Base-by-base conservation (phyloP, 1,139 yeast genomes). In the Pneumocystis wakefieldiae region DNA sequence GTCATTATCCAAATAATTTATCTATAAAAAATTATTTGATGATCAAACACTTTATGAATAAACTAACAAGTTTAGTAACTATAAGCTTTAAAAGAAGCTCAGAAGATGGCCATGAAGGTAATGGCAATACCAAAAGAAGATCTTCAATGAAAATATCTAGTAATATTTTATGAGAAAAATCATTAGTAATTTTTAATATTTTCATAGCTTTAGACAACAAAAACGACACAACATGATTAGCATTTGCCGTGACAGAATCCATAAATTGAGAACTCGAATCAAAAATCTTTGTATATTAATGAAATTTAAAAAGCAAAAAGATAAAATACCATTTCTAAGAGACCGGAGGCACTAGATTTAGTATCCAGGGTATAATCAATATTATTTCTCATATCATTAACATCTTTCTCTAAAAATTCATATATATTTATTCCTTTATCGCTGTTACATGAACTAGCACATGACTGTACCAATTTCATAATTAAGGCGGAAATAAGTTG, bases 101-200 rank as follows among this genome's bases (percentile, higher is more conserved):
- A 0, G 84, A 76, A 0, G 81, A 81, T 0, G 87, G 77, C 82
- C 85, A 86, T 64, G 83, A 85, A 0, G 89, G 87, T 17, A 72
- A 73, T 2, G 75, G 71, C 2, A 85, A 69, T 63, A 85, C 73
- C 0, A 70, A 68, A 6, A 82, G 66, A 39, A 87, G 73, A 69
- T 87, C 95, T 57, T 80, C 81, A 1, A 84, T 68, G 38, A 85
- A 75, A 14, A 78, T 68, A 55, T 84, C 86, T 57, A 86, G 70
- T 0, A 78, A 62, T 1, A 62, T 67, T 62, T 70, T 65, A 59
- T 69, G 69, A 0, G 73, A 72, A 2, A 69, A 66, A 37, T 70
- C 72, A 10, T 68, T 71, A 8, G 70, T 38, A 4, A 68, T 57
- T 53, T 61, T 71, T 29, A 68, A 64, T 1, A 71, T 61, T 42